Evolutionary conservation across 1,139 yeast species (phyloP), one percentile per base, ranked within the genome.

Genomic region (Blastobotrys arbuscula): DNA sequence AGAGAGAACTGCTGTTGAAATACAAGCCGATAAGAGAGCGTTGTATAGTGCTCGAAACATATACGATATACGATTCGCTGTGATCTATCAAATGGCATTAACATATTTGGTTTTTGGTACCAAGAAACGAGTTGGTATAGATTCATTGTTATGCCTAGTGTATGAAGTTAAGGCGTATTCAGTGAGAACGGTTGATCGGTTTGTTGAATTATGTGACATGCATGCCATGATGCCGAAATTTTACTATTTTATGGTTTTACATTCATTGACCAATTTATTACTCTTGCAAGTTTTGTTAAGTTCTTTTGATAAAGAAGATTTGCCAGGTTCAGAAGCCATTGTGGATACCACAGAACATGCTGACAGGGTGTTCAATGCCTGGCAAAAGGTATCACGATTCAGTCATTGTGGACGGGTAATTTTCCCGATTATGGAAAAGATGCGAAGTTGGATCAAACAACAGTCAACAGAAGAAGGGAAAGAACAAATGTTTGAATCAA

Each of bases 191-290:
- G 65, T 78, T 36, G 72, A 71, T 41, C 67, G 75, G 7, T 78
- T 78, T 59, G 66, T 74, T 16, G 62, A 62, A 21, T 51, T 76
- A 33, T 70, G 75, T 47, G 65, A 66, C 8, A 65, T 67, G 47
- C 70, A 76, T 1, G 57, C 68, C 6, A 62, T 69, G 48, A 73
- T 73, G 50, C 82, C 83, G 1, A 76, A 81, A 1, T 76, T 75
- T 53, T 71, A 77, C 56, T 75, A 75, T 59, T 78, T 77, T 56
- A 62, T 82, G 42, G 79, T 82, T 2, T 65, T 78, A 71, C 78
- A 76, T 58, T 77, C 81, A 0, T 61, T 78, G 33, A 74, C 76
- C 15, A 51, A 57, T n/a, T 40, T 57, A 39, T 39, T 56, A 23
- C 49, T 21, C 6, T 20, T 36, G 9, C 26, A 24, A 19, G 24